These are phyloP conservation scores for Syzygium syzygioides DNA, from an alignment of 441 rosid species.

Conservation along the genomic window DNA sequence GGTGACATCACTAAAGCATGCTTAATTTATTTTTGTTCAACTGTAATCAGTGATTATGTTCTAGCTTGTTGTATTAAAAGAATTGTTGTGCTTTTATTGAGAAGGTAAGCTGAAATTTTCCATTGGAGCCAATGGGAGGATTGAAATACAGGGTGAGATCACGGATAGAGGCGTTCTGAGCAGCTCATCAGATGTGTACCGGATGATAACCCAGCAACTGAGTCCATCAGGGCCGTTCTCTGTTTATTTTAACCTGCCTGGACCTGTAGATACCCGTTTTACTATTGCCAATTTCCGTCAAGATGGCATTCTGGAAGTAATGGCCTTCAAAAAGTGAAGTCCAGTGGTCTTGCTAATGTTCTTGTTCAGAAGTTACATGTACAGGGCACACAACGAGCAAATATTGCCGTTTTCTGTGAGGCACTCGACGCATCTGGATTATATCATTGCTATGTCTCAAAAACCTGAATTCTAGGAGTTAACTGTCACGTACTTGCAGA, in stretches of 20 bases:
- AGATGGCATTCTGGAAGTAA: constrained; percentile 76
- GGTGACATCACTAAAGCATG: neutral
- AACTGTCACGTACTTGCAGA: neutral
- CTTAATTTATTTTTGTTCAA: neutral
- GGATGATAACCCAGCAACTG: constrained; percentile 52
- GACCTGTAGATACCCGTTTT: constrained; percentile 82
- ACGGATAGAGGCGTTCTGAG: constrained; percentile 27
- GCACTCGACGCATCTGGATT: neutral
- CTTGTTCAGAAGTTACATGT: neutral
- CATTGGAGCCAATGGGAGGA: constrained; percentile 47
- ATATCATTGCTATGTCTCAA: neutral
- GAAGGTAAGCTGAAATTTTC: constrained; percentile 54
- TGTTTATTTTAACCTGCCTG: constrained; percentile 61
- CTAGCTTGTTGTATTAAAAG: neutral
- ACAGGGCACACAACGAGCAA: neutral
- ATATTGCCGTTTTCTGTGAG: neutral
- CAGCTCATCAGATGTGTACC: constrained; percentile 22
- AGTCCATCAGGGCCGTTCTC: constrained; percentile 62
- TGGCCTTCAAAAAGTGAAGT: constrained; percentile 13
- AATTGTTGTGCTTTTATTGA: constrained; percentile 4
- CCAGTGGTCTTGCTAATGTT: neutral
- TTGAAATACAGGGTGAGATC: constrained; percentile 48
- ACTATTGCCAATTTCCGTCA: constrained; percentile 33
- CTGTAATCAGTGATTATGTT: neutral
- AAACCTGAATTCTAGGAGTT: neutral